phyloP scores from a whole-genome alignment of 2,329 filamentous ascomycete species.

The Albophoma yamanashiensis region DNA sequence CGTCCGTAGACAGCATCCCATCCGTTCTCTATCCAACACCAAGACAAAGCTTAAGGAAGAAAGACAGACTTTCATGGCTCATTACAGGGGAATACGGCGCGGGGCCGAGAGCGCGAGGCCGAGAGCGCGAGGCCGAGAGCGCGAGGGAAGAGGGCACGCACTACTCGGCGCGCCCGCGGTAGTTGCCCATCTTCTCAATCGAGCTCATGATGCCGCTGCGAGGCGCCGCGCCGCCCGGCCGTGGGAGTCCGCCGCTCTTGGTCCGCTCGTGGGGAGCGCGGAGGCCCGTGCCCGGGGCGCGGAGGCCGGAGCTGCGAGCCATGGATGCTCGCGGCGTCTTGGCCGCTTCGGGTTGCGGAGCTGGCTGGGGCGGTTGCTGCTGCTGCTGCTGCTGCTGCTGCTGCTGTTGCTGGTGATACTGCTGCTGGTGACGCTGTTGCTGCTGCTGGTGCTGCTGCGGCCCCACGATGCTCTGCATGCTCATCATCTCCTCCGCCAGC shows the following conservation, averaged over 20 bases:
- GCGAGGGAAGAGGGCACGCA: neutral
- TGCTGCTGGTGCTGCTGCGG: constrained; percentile 6
- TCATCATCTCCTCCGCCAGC: constrained; percentile 76
- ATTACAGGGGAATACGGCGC: neutral
- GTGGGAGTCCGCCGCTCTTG: constrained; percentile 34
- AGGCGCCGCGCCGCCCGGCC: constrained; percentile 32
- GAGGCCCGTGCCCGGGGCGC: constrained; percentile 45
- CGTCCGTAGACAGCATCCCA: neutral
- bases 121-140: neutral
- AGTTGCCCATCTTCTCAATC: constrained; percentile 77
- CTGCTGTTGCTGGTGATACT: constrained; percentile 8
- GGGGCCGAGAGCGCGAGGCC: too few relatives aligned
- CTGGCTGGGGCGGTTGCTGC: constrained; percentile 9
- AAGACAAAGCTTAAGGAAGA: neutral
- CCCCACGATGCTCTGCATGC: constrained; percentile 44
- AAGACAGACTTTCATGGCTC: neutral
- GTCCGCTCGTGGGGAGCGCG: constrained; percentile 32
- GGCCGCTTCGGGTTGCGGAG: constrained; percentile 10
- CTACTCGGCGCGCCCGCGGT: constrained; percentile 23
- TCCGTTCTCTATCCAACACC: neutral
- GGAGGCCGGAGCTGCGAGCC: constrained; percentile 44
- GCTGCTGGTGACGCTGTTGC: constrained; percentile 4
- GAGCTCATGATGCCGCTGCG: constrained; percentile 71
- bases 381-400: constrained; percentile 7
- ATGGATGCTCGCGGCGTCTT: constrained; percentile 37